Base-by-base conservation (phyloP, 345 rosid genomes). In the Schrenkiella parvula region DNA sequence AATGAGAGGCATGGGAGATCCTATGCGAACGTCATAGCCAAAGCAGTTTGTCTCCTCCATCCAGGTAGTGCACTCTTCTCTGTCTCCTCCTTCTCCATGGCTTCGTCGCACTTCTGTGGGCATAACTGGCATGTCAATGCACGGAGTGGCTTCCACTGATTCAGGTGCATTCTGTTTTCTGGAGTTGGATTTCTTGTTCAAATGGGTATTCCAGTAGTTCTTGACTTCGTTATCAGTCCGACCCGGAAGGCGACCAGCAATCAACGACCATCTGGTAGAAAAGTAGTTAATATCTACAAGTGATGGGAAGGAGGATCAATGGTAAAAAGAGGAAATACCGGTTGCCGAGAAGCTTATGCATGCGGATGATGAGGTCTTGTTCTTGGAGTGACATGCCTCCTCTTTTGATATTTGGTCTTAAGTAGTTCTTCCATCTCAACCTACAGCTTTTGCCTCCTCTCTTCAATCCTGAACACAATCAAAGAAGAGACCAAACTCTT, bases 161-260 rank as follows among this genome's bases (percentile, higher is more conserved):
- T 53, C 71, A 63, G 58, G 43, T 46, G 63, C 53, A 74, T 79
- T 83, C 56, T 80, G 75, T 80, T 75, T 81, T 34, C 77, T 81
- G 17, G 51, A 9, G 39, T 17, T 70, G 29, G 69, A 15, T 62
- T 80, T 84, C 86, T 86, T 91, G 84, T 82, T 89, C 81, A 89
- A 78, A 91, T 89, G 93, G 37, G 97, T 89, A 83, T 91, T 89
- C 97, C 95, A 91, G 67, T 89, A 89, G 87, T 91, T 91, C 78
- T 91, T 89, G 71, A 89, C 90, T 64, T 91, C 97, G 26, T 91
- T 91, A 56, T 91, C 97, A 6, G 95, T 91, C 39, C 97, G 84
- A 72, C 97, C 97, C 0, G 97, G 97, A 66, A 89, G 88, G 14
- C 95, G 84, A 34, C 97, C 92, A 0, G 95, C 95, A 2, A 91